Base-by-base conservation (phyloP, 148 eudicot genomes). In the Amaranthus hypochondriacus region DNA sequence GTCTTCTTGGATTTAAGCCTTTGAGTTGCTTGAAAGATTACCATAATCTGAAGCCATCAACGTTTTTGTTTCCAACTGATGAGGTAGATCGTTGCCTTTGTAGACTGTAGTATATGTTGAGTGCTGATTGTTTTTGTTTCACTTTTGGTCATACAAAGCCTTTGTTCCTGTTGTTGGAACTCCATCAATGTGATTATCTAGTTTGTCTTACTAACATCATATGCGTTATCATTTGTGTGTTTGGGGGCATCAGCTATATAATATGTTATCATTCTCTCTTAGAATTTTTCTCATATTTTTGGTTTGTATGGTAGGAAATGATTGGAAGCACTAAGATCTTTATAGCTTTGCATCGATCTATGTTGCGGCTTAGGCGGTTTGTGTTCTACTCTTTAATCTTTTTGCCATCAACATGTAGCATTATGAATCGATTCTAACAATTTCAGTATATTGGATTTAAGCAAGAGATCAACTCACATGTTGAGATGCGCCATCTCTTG, bases 1-100 rank as follows among this genome's bases (percentile, higher is more conserved):
- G 92, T 69, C 96, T 95, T 83, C 83, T 95, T 75, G 99, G 99
- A 63, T 95, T 92, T 84, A 95, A 95, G 86, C 97, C 97, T 43
- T 81, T 95, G 79, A 86, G 82, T 80, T 92, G 89, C 80, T 81
- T 95, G 73, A 79, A 89, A 77, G 97, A 95, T 79, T 90, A 92
- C 82, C 91, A 95, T 88, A 95, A 95, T 81, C 83, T 92, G 84
- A 92, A 82, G 86, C 97, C 99, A 76, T 86, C 99, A 67, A 89
- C 96, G 4, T 95, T 92, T 84, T 77, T 95, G 68, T 95, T 86
- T 76, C 99, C 99, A 12, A 88, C 88, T 82, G 99, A 92, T 56
- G 99, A 95, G 97, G 98, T 94, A 71, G 62, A 42, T 72, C 68
- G 75, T 42, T 73, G 43, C 52, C 44, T 14, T 43, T 52, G 65